A percentile compares a stretch with the other conserved stretches of the same genome.
Evolutionary conservation across 192 early-diverging fungal genomes (phyloP).

Genomic region (Kickxella alabastrina): DNA sequence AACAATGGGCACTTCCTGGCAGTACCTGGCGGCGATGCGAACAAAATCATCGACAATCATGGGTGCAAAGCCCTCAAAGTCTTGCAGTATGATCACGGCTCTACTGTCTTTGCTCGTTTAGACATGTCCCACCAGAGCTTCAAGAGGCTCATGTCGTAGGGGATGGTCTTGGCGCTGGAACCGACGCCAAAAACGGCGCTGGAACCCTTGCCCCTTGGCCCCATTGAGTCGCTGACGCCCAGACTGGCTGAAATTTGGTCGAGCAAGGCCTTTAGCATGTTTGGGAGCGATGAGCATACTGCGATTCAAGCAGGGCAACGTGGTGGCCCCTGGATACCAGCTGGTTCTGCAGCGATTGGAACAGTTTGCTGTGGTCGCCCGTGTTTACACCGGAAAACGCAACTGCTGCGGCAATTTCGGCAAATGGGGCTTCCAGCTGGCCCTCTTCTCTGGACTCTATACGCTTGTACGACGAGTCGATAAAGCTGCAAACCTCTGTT

Average conservation of each 20-base stretch:
- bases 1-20: slow-evolving; percentile 67
- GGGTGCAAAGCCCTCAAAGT: slow-evolving; percentile 81
- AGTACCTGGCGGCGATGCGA: slow-evolving; percentile 61
- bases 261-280: slow-evolving; percentile 62
- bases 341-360: slow-evolving; percentile 58
- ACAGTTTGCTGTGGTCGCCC: slow-evolving; percentile 71
- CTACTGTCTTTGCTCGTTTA: slow-evolving; percentile 2
- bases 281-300: slow-evolving; percentile 63
- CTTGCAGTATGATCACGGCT: slow-evolving; percentile 75
- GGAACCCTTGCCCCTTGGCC: slow-evolving; percentile 14
- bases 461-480: slow-evolving; percentile 52
- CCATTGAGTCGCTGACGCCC: slow-evolving; percentile 16
- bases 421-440: slow-evolving; percentile 53
- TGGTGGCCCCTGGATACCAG: slow-evolving; percentile 34
- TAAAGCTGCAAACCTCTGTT: slow-evolving; percentile 59
- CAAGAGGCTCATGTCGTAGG: slow-evolving; percentile 66
- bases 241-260: slow-evolving; percentile 59
- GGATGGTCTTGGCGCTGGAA: slow-evolving; percentile 36
- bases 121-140: slow-evolving; percentile 59
- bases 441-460: slow-evolving; percentile 28
- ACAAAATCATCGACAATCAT: slow-evolving; percentile 72
- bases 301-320: slow-evolving; percentile 66
- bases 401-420: slow-evolving; percentile 69
- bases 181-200: slow-evolving; percentile 14
- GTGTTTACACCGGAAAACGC: slow-evolving; percentile 72